Base-by-base conservation (phyloP, 345 rosid genomes). In the Gossypium bickii region DNA sequence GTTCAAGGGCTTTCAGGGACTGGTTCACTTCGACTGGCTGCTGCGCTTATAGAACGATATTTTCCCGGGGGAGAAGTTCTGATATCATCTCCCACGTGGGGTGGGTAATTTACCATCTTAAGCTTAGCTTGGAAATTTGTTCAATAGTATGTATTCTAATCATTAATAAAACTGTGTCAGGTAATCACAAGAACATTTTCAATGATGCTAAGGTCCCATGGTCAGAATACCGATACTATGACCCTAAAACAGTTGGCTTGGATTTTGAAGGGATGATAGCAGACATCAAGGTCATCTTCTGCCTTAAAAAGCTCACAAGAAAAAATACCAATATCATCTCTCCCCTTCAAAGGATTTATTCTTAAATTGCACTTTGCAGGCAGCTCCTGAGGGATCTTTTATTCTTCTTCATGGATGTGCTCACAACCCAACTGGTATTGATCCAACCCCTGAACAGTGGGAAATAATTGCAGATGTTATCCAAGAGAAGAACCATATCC, bases 1-100 rank as follows among this genome's bases (percentile, higher is more conserved):
- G 89, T 95, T 80, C 99, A 95, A 76, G 95, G 99, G 76, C 99
- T 95, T 73, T 95, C 98, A 2, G 99, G 98, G 62, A 95, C 99
- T 24, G 99, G 99, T 75, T 95, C 99, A 71, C 85, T 95, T 67
- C 84, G 99, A 58, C 78, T 95, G 59, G 99, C 94, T 81, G 98
- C 93, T 15, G 99, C 96, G 75, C 92, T 95, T 70, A 89, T 93
- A 41, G 97, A 95, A 77, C 84, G 97, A 57, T 95, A 95, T 83
- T 95, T 95, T 75, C 89, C 96, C 9, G 94, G 99, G 69, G 96
- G 92, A 4, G 85, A 95, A 87, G 91, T 95, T 70, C 58, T 92
- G 65, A 90, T 95, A 77, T 92, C 99, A 56, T 86, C 99, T 80
- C 99, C 97, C 2, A 87, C 98, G 1, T 95, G 97, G 98, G 99